phyloP scores from a whole-genome alignment of 805 yeast genomes.

The Saccharomycopsis sp. region DNA sequence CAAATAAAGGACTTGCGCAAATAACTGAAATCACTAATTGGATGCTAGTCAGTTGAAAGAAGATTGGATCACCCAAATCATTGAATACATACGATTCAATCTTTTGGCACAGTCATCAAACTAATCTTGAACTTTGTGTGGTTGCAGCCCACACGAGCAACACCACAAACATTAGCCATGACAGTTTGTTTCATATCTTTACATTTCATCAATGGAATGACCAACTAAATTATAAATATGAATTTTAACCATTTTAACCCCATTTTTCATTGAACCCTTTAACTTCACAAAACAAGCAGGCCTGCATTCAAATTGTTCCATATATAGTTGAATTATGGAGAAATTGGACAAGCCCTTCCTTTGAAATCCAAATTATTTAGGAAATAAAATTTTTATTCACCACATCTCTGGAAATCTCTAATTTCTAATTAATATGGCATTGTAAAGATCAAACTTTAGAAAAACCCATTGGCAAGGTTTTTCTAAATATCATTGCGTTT shows the following conservation, averaged over 20 bases:
- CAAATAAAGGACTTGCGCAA: conserved; percentile 90
- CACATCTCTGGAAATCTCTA: conserved; percentile 92
- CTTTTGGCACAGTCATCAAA: conserved; percentile 76
- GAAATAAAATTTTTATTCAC: conserved; percentile 68
- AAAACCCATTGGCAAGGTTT: conserved; percentile 49
- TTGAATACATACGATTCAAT: no score
- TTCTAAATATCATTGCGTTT: conserved; percentile 56
- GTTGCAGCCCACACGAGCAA: conserved; percentile 90
- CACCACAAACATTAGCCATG: conserved; percentile 98
- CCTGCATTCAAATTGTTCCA: conserved; percentile 76
- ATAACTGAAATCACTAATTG: conserved; percentile 87
- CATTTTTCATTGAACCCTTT: no score
- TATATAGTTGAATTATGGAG: conserved; percentile 74
- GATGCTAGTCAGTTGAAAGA: no score
- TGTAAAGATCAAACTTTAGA: conserved; percentile 74
- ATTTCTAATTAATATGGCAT: conserved; percentile 87
- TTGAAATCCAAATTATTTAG: no score
- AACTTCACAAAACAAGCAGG: conserved; percentile 72
- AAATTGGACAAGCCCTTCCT: conserved; percentile 76
- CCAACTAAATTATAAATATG: conserved; percentile 72
- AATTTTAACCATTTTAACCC: conserved; percentile 61
- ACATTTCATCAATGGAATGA: conserved; percentile 66
- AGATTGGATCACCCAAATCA: no score
- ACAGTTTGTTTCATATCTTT: conserved; percentile 94
- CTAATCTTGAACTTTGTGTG: conserved; percentile 96